These are phyloP conservation scores for Cicer judaicum DNA, from an alignment of 306 rosid species.

Conservation along the genomic window DNA sequence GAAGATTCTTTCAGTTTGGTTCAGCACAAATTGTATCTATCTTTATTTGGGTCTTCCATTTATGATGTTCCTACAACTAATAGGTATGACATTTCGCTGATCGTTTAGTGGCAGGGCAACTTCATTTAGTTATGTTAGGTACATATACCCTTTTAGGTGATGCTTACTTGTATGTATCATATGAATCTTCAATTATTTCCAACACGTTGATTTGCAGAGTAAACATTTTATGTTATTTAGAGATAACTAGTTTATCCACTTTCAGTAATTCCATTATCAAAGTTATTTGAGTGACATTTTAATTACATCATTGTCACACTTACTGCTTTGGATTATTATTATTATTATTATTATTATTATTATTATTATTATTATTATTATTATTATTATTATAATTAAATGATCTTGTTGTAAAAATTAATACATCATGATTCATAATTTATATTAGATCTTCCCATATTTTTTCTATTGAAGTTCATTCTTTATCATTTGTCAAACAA, in stretches of 20 bases:
- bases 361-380: no score
- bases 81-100: constrained; percentile 1
- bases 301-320: constrained; percentile 4
- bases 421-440: no score
- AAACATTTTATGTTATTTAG: not conserved
- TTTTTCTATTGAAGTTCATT: no score
- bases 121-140: not conserved
- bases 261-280: not conserved
- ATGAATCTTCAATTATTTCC: not conserved
- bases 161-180: constrained; percentile 19
- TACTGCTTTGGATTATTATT: not conserved
- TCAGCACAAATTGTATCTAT: not conserved
- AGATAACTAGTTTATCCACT: not conserved
- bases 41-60: constrained; percentile 22
- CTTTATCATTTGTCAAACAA: no score
- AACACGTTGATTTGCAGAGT: not conserved
- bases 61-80: constrained; percentile 36
- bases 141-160: not conserved
- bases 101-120: not conserved
- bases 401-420: no score
- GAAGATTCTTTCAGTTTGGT: not conserved
- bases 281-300: not conserved
- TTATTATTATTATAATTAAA: no score
- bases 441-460: no score
- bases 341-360: no score